These are phyloP conservation scores for Pulveroboletus frians DNA, from an alignment of 768 basidiomycete genomes.

Conservation along the genomic window DNA sequence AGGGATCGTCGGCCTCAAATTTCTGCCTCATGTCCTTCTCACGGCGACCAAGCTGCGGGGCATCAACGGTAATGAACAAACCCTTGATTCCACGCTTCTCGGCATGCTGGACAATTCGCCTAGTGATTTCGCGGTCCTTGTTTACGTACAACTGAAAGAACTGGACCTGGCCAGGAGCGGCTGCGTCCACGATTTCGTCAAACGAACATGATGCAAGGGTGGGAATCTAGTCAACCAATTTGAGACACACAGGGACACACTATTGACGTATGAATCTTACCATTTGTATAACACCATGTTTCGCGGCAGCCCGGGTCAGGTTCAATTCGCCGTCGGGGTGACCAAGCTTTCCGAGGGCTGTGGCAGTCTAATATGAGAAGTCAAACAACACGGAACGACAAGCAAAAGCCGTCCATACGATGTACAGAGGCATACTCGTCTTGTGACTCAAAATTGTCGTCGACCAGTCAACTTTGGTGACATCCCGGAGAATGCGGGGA, in stretches of 20 bases:
- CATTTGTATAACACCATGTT: slow-evolving; percentile 73
- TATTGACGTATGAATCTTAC: slow-evolving; percentile 25
- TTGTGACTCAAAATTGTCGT: slow-evolving; percentile 75
- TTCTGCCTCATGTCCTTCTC: slow-evolving; percentile 98
- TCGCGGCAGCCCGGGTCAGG: slow-evolving; percentile 82
- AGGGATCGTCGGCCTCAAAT: slow-evolving; percentile 68
- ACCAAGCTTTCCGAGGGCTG: slow-evolving; percentile 88
- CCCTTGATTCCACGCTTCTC: slow-evolving; percentile 87
- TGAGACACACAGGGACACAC: background rate
- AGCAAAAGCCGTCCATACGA: slow-evolving; percentile 39
- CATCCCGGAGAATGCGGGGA: slow-evolving; percentile 79
- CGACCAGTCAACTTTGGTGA: slow-evolving; percentile 81
- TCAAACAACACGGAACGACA: slow-evolving; percentile 1
- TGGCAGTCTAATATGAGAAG: slow-evolving; percentile 50
- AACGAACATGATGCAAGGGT: slow-evolving; percentile 95
- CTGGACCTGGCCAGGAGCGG: slow-evolving; percentile 70
- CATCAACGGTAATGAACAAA: slow-evolving; percentile 96
- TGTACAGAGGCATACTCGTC: slow-evolving; percentile 75
- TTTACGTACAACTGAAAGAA: slow-evolving; percentile 92
- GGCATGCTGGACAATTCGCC: slow-evolving; percentile 84
- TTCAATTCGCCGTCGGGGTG: slow-evolving; percentile 94
- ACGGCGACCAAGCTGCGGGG: slow-evolving; percentile 89
- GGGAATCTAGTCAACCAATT: slow-evolving; percentile 59
- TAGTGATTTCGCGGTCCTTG: slow-evolving; percentile 79
- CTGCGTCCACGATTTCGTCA: slow-evolving; percentile 90